phyloP scores from a whole-genome alignment of 768 basidiomycete genomes.

The Leccinum imitatum region DNA sequence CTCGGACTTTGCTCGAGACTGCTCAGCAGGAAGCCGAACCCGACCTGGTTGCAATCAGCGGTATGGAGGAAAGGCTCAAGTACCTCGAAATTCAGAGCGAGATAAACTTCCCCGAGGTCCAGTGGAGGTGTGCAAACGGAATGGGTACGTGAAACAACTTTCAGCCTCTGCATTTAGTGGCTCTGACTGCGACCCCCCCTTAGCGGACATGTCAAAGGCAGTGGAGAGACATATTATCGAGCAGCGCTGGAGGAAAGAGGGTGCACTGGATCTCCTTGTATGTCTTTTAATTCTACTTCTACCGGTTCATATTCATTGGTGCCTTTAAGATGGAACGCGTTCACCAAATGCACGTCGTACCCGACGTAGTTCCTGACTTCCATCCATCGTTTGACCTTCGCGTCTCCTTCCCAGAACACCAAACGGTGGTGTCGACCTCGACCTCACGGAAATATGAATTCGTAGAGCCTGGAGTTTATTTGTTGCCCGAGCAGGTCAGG shows the following conservation, averaged over 20 bases:
- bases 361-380: conserved; percentile 76
- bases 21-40: conserved; percentile 26
- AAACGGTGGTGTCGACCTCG: conserved; percentile 16
- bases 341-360: conserved; percentile 87
- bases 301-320: not conserved
- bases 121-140: conserved; percentile 79
- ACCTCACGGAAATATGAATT: conserved; percentile 31
- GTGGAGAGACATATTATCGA: conserved; percentile 81
- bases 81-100: conserved; percentile 78
- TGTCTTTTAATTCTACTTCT: not conserved
- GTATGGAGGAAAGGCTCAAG: conserved; percentile 47
- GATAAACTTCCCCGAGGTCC: conserved; percentile 78
- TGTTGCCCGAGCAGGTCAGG: conserved; percentile 66
- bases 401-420: conserved; percentile 49
- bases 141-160: conserved; percentile 53
- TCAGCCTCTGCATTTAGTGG: not conserved
- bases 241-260: conserved; percentile 82
- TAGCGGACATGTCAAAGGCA: conserved; percentile 67
- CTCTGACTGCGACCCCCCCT: not conserved
- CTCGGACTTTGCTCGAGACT: conserved; percentile 19
- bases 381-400: conserved; percentile 75
- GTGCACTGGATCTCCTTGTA: conserved; percentile 81
- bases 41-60: conserved; percentile 40
- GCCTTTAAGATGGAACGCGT: conserved; percentile 82
- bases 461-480: conserved; percentile 70